Base-by-base conservation (phyloP, 2,329 filamentous ascomycete genomes). In the Paraphaeosphaeria minitans region DNA sequence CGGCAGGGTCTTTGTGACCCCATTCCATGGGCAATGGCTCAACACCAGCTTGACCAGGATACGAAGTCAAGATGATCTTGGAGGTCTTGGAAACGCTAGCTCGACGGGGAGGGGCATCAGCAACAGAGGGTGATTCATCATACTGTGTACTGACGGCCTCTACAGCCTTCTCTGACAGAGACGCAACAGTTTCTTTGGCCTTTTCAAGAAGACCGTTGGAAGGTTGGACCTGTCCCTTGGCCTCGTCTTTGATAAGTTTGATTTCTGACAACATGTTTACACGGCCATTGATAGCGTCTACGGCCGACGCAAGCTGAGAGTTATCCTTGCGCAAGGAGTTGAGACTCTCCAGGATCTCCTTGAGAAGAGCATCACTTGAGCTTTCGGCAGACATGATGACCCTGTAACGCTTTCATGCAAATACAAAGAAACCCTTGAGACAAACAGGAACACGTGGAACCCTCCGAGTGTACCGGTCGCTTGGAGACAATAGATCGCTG, bases 41-140 rank as follows among this genome's bases (percentile, higher is more conserved):
- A 77, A 98, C 94, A 62, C 94, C 94, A 65, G 91, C 92, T 79
- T 97, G 94, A 68, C 92, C 93, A 29, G 94, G 94, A 77, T 98
- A 97, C 6, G 93, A 97, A 52, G 89, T 91, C 65, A 91, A 80
- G 65, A 89, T 88, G 71, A 89, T 89, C 67, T 87, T 87, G 46
- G 84, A 86, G 41, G 81, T 82, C 75, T 78, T 79, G 50, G 78
- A 79, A 48, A 79, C 71, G 66, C 77, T 82, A 43, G 77, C 62
- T 65, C 78, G 75, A 65, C 78, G 74, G 55, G 70, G 67, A 31
- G 71, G 58, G 42, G 66, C 62, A 66, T 75, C 73, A 64, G 67
- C 65, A 68, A 57, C 66, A 59, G 70, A 58, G 63, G 71, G 66
- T 46, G 73, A 60, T 53, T 72, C 65, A 55, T 78, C 75, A 72